phyloP scores from a whole-genome alignment of 345 rosid species.

The Ceriops decandra region DNA sequence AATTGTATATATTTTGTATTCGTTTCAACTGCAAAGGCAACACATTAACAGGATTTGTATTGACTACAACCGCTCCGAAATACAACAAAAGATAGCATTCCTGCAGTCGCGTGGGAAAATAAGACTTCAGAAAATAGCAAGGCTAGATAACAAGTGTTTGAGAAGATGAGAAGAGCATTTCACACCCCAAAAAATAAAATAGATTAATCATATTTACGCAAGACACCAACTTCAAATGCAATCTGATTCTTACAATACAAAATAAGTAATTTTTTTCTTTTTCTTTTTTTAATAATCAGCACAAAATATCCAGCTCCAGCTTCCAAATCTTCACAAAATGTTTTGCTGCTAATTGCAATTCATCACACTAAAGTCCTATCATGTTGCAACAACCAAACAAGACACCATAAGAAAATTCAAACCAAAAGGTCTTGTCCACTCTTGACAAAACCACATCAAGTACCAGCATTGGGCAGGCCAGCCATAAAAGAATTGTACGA shows the following conservation, averaged over 20 bases:
- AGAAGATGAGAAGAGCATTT: not conserved
- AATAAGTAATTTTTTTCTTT: not conserved
- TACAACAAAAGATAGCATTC: not conserved
- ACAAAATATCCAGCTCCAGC: not conserved
- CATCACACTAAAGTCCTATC: constrained; percentile 1
- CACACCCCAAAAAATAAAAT: not conserved
- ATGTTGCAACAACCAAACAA: constrained; percentile 9
- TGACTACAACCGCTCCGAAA: not conserved
- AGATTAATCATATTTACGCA: not conserved
- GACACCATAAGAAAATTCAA: not conserved
- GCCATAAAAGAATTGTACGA: constrained; percentile 97
- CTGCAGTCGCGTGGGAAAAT: not conserved
- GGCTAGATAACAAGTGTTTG: no score
- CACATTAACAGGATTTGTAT: not conserved
- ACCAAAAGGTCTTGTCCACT: constrained; percentile 1
- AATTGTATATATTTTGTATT: not conserved
- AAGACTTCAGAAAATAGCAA: no score
- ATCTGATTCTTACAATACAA: not conserved
- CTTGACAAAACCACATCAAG: constrained; percentile 27
- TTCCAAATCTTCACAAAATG: constrained; percentile 13
- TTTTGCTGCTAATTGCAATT: constrained; percentile 9
- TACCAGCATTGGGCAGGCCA: constrained; percentile 77
- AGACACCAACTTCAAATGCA: constrained; percentile 2
- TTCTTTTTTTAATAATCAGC: no score
- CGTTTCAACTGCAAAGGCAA: no score